phyloP scores from a whole-genome alignment of 495 filamentous ascomycete genomes.

The Aspergillus coremiiformis region DNA sequence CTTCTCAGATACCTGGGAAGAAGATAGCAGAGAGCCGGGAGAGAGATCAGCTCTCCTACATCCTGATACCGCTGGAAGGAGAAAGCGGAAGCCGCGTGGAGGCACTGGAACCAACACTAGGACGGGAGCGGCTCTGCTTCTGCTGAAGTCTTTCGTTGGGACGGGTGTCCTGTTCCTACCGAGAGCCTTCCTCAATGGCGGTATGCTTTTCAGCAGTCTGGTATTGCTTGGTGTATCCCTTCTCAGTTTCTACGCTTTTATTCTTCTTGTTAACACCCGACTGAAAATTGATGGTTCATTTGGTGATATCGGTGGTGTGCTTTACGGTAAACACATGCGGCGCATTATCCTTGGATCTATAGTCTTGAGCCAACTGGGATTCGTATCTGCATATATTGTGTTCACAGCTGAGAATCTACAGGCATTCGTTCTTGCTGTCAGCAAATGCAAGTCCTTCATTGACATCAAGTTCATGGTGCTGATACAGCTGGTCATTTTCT shows the following conservation, averaged over 20 bases:
- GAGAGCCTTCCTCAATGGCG: constrained; percentile 86
- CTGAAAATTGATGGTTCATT: constrained; percentile 81
- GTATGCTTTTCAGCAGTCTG: constrained; percentile 92
- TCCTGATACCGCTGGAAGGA: constrained; percentile 53
- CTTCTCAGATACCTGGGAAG: constrained; percentile 58
- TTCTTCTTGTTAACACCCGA: constrained; percentile 80
- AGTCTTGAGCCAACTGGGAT: constrained; percentile 89
- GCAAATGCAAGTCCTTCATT: constrained; percentile 71
- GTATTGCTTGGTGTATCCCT: constrained; percentile 76
- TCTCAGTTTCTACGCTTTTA: constrained; percentile 93
- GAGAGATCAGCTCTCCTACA: constrained; percentile 78
- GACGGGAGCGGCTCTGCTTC: constrained; percentile 66
- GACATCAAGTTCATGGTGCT: constrained; percentile 83
- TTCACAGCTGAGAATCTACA: constrained; percentile 95
- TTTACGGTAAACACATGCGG: constrained; percentile 90
- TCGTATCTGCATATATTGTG: constrained; percentile 96
- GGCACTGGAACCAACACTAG: constrained; percentile 64
- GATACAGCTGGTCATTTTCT: constrained; percentile 86
- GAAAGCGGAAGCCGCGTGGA: constrained; percentile 61
- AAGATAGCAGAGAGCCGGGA: constrained; percentile 62
- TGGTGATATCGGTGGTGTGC: constrained; percentile 86
- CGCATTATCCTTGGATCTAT: constrained; percentile 81
- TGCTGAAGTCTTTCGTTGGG: constrained; percentile 95
- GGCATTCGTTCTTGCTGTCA: constrained; percentile 80
- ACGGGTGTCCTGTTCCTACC: constrained; percentile 97